A percentile compares a stretch with the other conserved stretches of the same genome.
These are phyloP conservation scores for Fusarium compactum DNA, from an alignment of 2,329 filamentous ascomycete species.

Conservation along the genomic window DNA sequence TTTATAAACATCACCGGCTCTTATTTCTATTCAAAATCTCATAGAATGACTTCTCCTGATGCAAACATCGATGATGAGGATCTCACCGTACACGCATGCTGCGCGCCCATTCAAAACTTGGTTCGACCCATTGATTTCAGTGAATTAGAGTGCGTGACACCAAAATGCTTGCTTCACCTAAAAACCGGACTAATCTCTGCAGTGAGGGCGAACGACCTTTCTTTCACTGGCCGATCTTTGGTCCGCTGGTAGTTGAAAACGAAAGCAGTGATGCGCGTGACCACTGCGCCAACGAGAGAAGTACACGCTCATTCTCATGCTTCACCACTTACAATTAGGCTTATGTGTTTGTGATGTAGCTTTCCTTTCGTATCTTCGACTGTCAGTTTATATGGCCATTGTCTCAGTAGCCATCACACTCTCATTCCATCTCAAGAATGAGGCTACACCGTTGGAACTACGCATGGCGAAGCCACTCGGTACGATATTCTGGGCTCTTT, in stretches of 20 bases:
- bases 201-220: constrained; percentile 19
- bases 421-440: constrained; percentile 87
- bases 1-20: neutral
- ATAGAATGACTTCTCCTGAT: constrained; percentile 29
- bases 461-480: constrained; percentile 86
- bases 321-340: neutral
- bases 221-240: constrained; percentile 67
- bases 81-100: constrained; percentile 53
- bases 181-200: neutral
- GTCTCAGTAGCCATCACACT: constrained; percentile 91
- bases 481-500: constrained; percentile 86
- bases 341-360: constrained; percentile 53
- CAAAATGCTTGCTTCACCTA: neutral
- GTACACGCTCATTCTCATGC: constrained; percentile 50
- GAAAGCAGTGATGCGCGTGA: constrained; percentile 80
- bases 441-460: constrained; percentile 77
- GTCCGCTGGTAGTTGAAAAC: constrained; percentile 79
- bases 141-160: constrained; percentile 52
- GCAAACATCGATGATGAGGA: constrained; percentile 51
- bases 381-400: constrained; percentile 90
- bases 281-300: constrained; percentile 83
- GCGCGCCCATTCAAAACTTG: constrained; percentile 55
- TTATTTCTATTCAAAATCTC: neutral
- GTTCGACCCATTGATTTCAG: constrained; percentile 60
- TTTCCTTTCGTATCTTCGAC: constrained; percentile 90